Conservation (phyloP, 108 stramenopile species). For the Chaetoceros tenuissimus region DNA sequence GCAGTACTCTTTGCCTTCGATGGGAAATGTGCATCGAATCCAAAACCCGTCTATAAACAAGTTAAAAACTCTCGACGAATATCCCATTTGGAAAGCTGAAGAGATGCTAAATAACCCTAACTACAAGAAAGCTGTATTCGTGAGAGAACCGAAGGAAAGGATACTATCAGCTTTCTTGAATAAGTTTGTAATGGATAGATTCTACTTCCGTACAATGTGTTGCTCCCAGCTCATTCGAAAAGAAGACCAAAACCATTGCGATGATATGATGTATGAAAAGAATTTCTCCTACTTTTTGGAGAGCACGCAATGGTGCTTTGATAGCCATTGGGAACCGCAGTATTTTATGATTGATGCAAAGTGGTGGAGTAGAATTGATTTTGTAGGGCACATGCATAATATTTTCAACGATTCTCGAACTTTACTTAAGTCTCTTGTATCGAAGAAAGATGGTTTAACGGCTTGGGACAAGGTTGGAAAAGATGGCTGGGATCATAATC, state of each 20-base stretch:
- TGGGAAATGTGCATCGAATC: no score
- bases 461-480: slow-evolving; percentile 31
- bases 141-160: slow-evolving; percentile 57
- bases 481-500: slow-evolving; percentile 27
- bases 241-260: no score
- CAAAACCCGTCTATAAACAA: slow-evolving; percentile 43
- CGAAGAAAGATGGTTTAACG: slow-evolving; percentile 23
- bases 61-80: slow-evolving; percentile 37
- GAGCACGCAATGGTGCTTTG: slow-evolving; percentile 16
- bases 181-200: no score
- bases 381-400: slow-evolving; percentile 31
- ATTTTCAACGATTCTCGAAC: slow-evolving; percentile 16
- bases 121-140: slow-evolving; percentile 63
- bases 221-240: no score
- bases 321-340: slow-evolving; percentile 31
- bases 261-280: no score
- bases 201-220: no score
- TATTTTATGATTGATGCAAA: slow-evolving; percentile 25
- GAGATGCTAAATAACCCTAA: slow-evolving; percentile 38
- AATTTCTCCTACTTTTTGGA: no score
- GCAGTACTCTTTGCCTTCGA: no score
- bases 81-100: slow-evolving; percentile 28
- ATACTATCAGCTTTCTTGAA: slow-evolving; percentile 48
- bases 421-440: slow-evolving; percentile 29
- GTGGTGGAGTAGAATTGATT: slow-evolving; percentile 33